Evolutionary conservation across 75 land plant genomes (phyloP).

Genomic region (Selaginella moellendorffii): DNA sequence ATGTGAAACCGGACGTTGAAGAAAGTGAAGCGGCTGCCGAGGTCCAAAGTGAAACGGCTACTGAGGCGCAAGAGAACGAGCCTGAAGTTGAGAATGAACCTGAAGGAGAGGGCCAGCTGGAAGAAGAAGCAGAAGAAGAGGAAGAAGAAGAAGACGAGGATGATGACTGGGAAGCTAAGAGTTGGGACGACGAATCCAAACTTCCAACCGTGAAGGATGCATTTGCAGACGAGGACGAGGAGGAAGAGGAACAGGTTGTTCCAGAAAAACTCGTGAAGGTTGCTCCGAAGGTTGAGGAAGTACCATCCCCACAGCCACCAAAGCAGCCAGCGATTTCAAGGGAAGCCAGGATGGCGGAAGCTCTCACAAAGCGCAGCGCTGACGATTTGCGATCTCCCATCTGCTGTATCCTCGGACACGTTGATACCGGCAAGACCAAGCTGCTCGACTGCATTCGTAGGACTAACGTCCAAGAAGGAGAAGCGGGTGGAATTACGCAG

Average conservation of each 20-base stretch:
- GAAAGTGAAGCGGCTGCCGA: constrained; percentile 11
- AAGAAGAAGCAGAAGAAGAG: constrained; percentile 12
- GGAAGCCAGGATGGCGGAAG: constrained; percentile 30
- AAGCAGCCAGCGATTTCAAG: constrained; percentile 22
- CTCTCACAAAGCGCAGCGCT: constrained; percentile 30
- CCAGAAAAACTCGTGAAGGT: constrained; percentile 15
- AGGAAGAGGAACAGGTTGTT: constrained; percentile 12
- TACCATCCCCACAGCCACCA: constrained; percentile 9
- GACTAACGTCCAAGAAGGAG: constrained; percentile 99
- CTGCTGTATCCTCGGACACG: constrained; percentile 98
- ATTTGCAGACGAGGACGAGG: constrained; percentile 79
- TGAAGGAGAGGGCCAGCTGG: too few relatives aligned
- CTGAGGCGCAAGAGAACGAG: constrained; percentile 19
- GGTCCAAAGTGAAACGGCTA: constrained; percentile 13
- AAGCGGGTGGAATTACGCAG: constrained; percentile 98
- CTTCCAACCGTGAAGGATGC: constrained; percentile 50
- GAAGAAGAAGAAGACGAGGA: constrained; percentile 66
- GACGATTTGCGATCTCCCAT: constrained; percentile 83
- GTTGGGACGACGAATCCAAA: constrained; percentile 69
- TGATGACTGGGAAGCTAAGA: constrained; percentile 96
- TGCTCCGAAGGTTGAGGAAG: constrained; percentile 18
- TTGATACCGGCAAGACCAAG: constrained; percentile 98
- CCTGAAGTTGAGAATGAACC: constrained; percentile 7
- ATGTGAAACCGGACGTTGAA: background rate
- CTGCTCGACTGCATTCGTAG: constrained; percentile 90